Evolutionary conservation across 2,329 filamentous ascomycete genomes (phyloP), one percentile per base, ranked within the genome.

Genomic region (Epichloe festucae): DNA sequence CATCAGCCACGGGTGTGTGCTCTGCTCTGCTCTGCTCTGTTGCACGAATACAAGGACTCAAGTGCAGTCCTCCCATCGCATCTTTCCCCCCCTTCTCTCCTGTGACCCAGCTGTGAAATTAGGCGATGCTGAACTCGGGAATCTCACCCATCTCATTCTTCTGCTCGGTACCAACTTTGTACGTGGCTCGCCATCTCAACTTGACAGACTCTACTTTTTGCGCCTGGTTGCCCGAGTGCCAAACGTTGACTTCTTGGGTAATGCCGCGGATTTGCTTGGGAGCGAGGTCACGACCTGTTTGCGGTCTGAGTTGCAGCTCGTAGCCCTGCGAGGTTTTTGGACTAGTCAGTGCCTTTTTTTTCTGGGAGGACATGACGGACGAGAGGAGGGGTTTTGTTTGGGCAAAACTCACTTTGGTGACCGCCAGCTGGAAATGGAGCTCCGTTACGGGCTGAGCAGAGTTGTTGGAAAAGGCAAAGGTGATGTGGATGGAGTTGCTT

Each of bases 391-490:
- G 8, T 3, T 3, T 31, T 11, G 31, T 31, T 31, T 31, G 31
- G 7, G 31, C 31, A 0, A 1, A 17, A 45, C 48, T 19, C 47
- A 94, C 90, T 79, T 91, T 97, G 54, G 91, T 93, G 34, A 96
- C 91, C 3, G 93, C 93, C 40, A 95, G 76, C 66, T 95, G 88
- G 62, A 96, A 95, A 53, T 91, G 89, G 34, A 98, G 72, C 56
- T 94, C 86, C 3, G 78, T 77, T 21, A 98, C 77, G 0, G 81
- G 77, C 60, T 86, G 77, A 2, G 77, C 69, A 1, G 83, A 85
- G 54, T 79, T 85, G 65, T 95, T 98, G 17, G 88, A 89, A 65
- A 96, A 95, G n/a, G 78, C 75, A 56, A 89, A 87, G 4, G 81
- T 71, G 46, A 97, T 78, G 34, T 79, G 75, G 44, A 96, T 80